Evolutionary conservation across 1,284 basidiomycete species (phyloP), one percentile per base, ranked within the genome.

Genomic region (Coriolopsis trogii): DNA sequence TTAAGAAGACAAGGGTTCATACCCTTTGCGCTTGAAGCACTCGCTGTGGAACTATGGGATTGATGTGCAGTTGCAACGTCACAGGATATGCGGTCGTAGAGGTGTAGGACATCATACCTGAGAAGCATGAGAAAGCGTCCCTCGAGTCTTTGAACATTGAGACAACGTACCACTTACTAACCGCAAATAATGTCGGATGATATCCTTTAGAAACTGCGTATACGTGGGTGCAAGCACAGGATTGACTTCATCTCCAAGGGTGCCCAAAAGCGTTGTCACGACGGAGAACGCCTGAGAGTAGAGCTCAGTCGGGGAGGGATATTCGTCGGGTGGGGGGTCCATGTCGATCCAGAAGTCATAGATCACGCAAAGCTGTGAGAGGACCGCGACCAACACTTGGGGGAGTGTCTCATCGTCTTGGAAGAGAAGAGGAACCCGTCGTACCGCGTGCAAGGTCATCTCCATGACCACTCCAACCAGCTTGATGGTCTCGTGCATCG

Each of bases 331-430:
- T 10, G 68, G 59, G 18, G 73, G 68, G 28, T 73, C 69, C 18
- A 70, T 68, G 36, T 80, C 77, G 31, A 75, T 65, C 82, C 87
- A 89, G 15, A 75, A 64, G 52, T 85, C 83, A 38, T 88, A 68
- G 2, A 75, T 73, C 42, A 73, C 63, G 57, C 78, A 80, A 26
- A 88, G 71, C 26, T 75, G 74, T 5, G 87, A 63, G 33, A 89
- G 63, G 39, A 75, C 73, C 13, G 71, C 66, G 41, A 86, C 75
- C 4, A 84, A 57, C 41, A 74, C 77, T 57, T 74, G 71, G 26
- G 79, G 70, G 34, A 82, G 63, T 31, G 72, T 70, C 13, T 73
- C 70, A 7, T 74, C 63, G n/a, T 70, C 71, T 29, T 69, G 63
- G 59, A 80, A 83, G 20, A 87, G 67, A 12, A 73, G 76, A 26